Conservation (phyloP, 2,329 filamentous ascomycete genomes). For the Bipolaris bicolor region DNA sequence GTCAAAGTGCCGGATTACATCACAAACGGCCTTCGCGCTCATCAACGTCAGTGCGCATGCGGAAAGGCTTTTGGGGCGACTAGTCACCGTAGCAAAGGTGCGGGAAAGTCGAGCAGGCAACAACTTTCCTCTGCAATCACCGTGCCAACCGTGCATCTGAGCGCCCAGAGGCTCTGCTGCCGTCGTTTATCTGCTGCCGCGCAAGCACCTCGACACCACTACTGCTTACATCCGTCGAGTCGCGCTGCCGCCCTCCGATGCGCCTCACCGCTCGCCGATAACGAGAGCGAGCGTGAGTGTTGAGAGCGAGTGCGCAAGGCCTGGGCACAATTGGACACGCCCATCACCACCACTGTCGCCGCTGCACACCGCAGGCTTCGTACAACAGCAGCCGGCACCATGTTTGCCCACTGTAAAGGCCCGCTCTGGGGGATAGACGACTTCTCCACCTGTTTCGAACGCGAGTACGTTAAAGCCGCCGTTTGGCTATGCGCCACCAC, state of each 20-base stretch:
- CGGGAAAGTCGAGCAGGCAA: constrained; percentile 5
- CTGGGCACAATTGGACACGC: constrained; percentile 20
- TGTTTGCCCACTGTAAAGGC: constrained; percentile 64
- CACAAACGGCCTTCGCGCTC: constrained; percentile 12
- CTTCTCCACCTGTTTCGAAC: constrained; percentile 66
- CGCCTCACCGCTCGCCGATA: constrained; percentile 22
- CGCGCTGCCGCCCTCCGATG: constrained; percentile 20
- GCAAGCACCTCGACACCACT: constrained; percentile 1
- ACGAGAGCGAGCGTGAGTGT: constrained; percentile 18
- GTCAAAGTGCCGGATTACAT: constrained; percentile 14
- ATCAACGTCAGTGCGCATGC: constrained; percentile 18
- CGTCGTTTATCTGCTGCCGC: constrained; percentile 7
- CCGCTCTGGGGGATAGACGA: constrained; percentile 67
- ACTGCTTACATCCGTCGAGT: constrained; percentile 2
- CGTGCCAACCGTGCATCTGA: not conserved
- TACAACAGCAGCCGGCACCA: constrained; percentile 36
- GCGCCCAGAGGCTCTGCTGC: not conserved
- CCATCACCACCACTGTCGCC: not conserved
- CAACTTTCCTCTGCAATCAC: constrained; percentile 5
- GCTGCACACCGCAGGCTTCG: constrained; percentile 15
- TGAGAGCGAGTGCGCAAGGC: not conserved
- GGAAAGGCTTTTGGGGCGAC: constrained; percentile 16
- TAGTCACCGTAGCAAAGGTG: not conserved
- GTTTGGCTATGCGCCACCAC: constrained; percentile 6
- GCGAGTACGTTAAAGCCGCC: constrained; percentile 62